phyloP scores from a whole-genome alignment of 169 alveolate genomes.

The Plasmodium vinckei region DNA sequence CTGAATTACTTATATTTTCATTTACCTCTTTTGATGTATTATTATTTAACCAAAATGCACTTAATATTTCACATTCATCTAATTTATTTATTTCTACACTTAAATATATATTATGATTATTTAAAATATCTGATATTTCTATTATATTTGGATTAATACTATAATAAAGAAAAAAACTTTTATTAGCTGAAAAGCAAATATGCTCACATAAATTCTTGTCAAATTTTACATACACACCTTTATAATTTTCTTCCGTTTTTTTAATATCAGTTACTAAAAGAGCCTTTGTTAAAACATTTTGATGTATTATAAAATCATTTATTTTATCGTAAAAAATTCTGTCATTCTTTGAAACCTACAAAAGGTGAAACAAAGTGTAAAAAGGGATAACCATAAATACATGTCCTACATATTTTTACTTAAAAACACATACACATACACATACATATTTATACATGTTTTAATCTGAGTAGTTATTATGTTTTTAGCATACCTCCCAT shows the following conservation, averaged over 20 bases:
- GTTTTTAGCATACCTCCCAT: conserved; percentile 58
- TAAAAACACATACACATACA: too few relatives aligned
- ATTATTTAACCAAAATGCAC: conserved; percentile 40
- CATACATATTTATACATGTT: not conserved
- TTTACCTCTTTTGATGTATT: not conserved
- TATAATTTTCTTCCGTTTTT: conserved; percentile 31
- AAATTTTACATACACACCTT: conserved; percentile 63
- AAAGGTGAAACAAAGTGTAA: not conserved
- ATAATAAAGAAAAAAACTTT: conserved; percentile 50
- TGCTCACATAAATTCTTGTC: conserved; percentile 56
- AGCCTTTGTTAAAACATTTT: conserved; percentile 51
- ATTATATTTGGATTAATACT: conserved; percentile 38
- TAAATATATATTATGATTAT: conserved; percentile 59
- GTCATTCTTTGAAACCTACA: conserved; percentile 58
- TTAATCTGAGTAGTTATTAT: not conserved
- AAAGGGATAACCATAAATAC: not conserved
- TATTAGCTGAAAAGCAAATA: conserved; percentile 27
- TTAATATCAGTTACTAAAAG: conserved; percentile 56
- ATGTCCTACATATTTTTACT: not conserved
- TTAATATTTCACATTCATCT: conserved; percentile 49
- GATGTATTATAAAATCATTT: conserved; percentile 68
- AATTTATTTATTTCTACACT: conserved; percentile 43
- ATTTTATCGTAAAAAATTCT: conserved; percentile 56
- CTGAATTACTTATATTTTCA: conserved; percentile 11
- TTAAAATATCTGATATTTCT: conserved; percentile 52